These are phyloP conservation scores for Picea engelmannii DNA, from an alignment of 83 land plant species.

Conservation along the genomic window DNA sequence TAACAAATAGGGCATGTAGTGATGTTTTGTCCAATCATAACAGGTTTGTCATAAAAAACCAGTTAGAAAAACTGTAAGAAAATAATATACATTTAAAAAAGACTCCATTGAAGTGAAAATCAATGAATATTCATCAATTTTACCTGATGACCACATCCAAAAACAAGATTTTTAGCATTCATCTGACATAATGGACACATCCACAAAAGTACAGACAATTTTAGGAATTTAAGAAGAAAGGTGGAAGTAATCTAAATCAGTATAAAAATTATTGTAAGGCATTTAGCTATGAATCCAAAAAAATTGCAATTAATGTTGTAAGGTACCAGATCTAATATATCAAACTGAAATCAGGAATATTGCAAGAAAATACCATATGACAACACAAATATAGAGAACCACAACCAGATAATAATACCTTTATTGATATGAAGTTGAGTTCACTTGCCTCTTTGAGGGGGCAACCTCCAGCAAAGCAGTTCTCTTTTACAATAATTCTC, in stretches of 20 bases:
- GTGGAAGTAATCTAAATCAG: neutral
- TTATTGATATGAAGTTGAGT: no score
- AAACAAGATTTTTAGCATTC: constrained; percentile 48
- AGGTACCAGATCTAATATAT: no score
- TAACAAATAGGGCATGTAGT: constrained; percentile 50
- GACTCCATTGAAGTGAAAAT: neutral
- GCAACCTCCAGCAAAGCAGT: no score
- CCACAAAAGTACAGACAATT: constrained; percentile 22
- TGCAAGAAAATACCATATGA: no score
- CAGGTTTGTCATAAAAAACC: constrained; percentile 34
- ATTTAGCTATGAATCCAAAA: no score
- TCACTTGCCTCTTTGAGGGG: no score
- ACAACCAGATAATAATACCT: no score
- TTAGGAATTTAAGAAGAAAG: neutral
- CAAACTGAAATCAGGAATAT: no score
- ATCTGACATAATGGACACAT: constrained; percentile 52
- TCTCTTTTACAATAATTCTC: no score
- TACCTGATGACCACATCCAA: constrained; percentile 45
- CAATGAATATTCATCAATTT: neutral
- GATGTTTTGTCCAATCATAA: constrained; percentile 38
- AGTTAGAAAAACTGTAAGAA: neutral
- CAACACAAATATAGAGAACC: no score
- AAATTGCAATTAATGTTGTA: no score
- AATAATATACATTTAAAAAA: no score
- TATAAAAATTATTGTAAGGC: neutral